These are phyloP conservation scores for Evansstolkia leycettana DNA, from an alignment of 495 filamentous ascomycete genomes.

Conservation along the genomic window DNA sequence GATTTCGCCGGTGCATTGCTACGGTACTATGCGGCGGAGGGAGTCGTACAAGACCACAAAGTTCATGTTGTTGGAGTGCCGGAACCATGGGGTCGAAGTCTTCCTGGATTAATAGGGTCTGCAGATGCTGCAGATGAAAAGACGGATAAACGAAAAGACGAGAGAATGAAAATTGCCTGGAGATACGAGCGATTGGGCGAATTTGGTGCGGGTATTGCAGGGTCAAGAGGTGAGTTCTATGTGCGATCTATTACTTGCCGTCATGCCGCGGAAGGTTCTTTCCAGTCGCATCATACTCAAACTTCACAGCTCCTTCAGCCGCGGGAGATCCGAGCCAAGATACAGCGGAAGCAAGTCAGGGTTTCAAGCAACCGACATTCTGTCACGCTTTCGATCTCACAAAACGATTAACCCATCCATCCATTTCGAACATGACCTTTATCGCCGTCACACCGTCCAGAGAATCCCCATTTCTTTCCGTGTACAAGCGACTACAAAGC, in stretches of 20 bases:
- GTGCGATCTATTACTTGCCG: neutral
- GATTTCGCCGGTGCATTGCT: slow-evolving; percentile 82
- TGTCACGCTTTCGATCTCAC: slow-evolving; percentile 86
- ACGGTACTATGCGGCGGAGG: slow-evolving; percentile 86
- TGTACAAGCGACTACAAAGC: slow-evolving; percentile 47
- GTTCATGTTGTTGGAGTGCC: slow-evolving; percentile 74
- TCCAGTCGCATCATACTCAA: slow-evolving; percentile 7
- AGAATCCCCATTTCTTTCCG: slow-evolving; percentile 50
- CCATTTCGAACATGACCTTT: slow-evolving; percentile 42
- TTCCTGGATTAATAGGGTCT: slow-evolving; percentile 58
- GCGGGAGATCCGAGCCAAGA: slow-evolving; percentile 15
- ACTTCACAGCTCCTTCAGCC: slow-evolving; percentile 10
- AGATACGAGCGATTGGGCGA: slow-evolving; percentile 80
- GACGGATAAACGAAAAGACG: slow-evolving; percentile 24
- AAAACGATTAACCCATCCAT: slow-evolving; percentile 59
- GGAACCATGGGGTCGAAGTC: slow-evolving; percentile 67
- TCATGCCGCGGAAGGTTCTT: neutral
- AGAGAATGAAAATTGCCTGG: slow-evolving; percentile 99
- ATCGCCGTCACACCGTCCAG: slow-evolving; percentile 37
- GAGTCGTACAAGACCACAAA: slow-evolving; percentile 79
- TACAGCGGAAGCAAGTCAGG: slow-evolving; percentile 8
- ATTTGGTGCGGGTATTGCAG: slow-evolving; percentile 38
- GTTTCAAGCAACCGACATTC: slow-evolving; percentile 37
- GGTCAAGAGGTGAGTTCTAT: slow-evolving; percentile 37
- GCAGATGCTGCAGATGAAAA: slow-evolving; percentile 31